A percentile compares a stretch with the other conserved stretches of the same genome.
These are phyloP conservation scores for Rhodocollybia butyracea DNA, from an alignment of 768 basidiomycete genomes.

Conservation along the genomic window DNA sequence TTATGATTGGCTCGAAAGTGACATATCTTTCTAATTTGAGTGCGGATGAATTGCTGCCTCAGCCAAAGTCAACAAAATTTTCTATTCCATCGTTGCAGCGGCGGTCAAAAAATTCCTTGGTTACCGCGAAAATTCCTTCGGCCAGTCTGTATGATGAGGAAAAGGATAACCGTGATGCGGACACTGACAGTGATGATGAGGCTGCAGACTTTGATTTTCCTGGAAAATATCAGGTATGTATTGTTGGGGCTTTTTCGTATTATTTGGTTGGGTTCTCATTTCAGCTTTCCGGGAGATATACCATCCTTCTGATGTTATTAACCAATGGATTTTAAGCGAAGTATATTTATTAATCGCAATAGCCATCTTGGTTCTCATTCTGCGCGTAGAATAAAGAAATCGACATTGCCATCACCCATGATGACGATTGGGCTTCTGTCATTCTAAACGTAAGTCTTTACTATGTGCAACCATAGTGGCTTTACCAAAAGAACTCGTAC, in stretches of 20 bases:
- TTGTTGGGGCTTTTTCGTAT: not conserved
- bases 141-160: not conserved
- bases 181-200: not conserved
- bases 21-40: not conserved
- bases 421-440: too few species aligned
- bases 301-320: not conserved
- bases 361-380: not conserved
- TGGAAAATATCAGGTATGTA: not conserved
- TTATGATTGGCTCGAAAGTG: not conserved
- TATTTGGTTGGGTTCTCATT: not conserved
- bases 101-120: not conserved
- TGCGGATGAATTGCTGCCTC: not conserved
- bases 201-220: not conserved
- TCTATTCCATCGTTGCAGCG: not conserved
- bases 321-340: not conserved
- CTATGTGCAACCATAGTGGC: too few species aligned
- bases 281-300: too few species aligned
- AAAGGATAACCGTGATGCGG: not conserved
- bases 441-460: not conserved
- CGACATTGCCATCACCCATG: not conserved
- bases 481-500: too few species aligned
- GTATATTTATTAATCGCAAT: not conserved
- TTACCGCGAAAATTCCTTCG: not conserved
- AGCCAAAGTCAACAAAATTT: not conserved
- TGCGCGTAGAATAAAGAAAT: not conserved